Evolutionary conservation across 768 basidiomycete species (phyloP), one percentile per base, ranked within the genome.

Genomic region (Termitomyces sp.): DNA sequence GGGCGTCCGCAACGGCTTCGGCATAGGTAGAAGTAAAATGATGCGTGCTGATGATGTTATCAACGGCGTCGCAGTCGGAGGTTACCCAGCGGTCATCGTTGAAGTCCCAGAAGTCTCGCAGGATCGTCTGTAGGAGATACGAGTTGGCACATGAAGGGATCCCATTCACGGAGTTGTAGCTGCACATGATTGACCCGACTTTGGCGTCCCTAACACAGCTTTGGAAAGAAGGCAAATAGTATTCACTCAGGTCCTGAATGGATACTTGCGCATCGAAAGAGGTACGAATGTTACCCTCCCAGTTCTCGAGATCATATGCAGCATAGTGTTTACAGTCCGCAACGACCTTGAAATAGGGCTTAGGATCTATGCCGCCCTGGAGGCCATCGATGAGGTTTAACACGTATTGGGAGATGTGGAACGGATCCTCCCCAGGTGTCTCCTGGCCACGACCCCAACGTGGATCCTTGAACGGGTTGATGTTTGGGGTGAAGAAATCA

Each of bases 381-480:
- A 84, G 71, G 0, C 83, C 83, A 3, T 77, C 67, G 23, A 85
- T 75, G 45, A 84, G 73, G 60, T 77, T 77, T 63, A 76, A 76
- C 21, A 82, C 81, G 58, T 84, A 85, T 69, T 76, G 76, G 0
- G 78, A 65, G 31, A 79, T 70, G 57, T 78, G 81, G 68, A 75
- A 82, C 0, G 82, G 77, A 48, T 85, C 84, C 67, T 85, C 83
- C 53, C 83, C 83, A 6, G 82, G 83, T 0, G 83, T 84, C 67
- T 84, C 84, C 61, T 83, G 82, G 0, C 82, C 82, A 44, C 83
- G 73, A 6, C 83, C 83, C 83, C 84, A 84, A 12, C 82, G 81
- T 42, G 84, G 83, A 59, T 85, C 84, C 56, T 77, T 82, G 74
- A 84, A 84, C 0, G 83, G 76, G 59, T 78, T 79, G 62, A 78